phyloP scores from a whole-genome alignment of 139 green algal genomes.

The Parachlorella kessleri region DNA sequence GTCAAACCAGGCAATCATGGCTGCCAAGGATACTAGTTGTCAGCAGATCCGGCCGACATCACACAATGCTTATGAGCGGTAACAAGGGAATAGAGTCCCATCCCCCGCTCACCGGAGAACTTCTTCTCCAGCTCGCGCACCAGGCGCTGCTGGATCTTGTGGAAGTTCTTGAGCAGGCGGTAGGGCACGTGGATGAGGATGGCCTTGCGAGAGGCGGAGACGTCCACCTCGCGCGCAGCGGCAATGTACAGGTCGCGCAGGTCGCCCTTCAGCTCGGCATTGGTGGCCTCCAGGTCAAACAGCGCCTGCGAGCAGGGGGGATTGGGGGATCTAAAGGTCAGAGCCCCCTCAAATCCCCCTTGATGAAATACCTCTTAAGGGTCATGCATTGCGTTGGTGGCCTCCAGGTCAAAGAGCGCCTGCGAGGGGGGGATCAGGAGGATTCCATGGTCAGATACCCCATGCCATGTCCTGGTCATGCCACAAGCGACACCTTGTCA shows the following conservation, averaged over 20 bases:
- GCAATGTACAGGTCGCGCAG: constrained; percentile 99
- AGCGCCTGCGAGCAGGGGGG: constrained; percentile 79
- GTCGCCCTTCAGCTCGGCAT: constrained; percentile 97
- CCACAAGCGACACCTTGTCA: no score
- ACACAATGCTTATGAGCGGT: no score
- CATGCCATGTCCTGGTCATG: no score
- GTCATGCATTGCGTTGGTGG: constrained; percentile 97
- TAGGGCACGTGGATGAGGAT: constrained; percentile 98
- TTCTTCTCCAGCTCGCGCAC: constrained; percentile 99
- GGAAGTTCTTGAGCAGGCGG: constrained; percentile 96
- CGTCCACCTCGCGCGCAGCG: constrained; percentile 87
- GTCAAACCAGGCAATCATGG: constrained; percentile 97
- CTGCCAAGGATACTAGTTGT: no score
- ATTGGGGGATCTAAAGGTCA: no score
- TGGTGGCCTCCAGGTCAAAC: constrained; percentile 99
- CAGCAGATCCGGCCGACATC: no score
- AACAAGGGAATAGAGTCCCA: background rate
- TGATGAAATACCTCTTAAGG: no score
- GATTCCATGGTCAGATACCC: background rate
- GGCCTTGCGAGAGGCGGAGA: constrained; percentile 87
- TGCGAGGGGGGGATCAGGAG: constrained; percentile 48
- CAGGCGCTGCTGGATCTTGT: constrained; percentile 97
- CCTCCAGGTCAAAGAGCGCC: constrained; percentile 99
- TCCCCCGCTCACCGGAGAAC: constrained; percentile 73
- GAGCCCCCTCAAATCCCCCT: background rate